These are phyloP conservation scores for Vigna radiata DNA, from an alignment of 306 rosid genomes.

Conservation along the genomic window DNA sequence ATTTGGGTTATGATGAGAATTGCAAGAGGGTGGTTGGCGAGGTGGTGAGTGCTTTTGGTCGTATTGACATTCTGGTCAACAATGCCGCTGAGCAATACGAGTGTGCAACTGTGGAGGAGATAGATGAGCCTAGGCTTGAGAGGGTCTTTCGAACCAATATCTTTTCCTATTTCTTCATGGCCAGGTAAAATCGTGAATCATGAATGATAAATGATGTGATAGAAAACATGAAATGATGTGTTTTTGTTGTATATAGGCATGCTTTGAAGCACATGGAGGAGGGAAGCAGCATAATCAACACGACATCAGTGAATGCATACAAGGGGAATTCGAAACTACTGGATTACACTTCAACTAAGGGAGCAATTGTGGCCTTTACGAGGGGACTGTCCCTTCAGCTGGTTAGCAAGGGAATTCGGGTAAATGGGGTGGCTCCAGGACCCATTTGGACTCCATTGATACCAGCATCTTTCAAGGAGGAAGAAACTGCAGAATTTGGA, in stretches of 20 bases:
- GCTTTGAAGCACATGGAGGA: conserved; percentile 83
- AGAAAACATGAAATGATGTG: not conserved
- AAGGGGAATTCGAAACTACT: conserved; percentile 60
- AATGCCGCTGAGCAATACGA: conserved; percentile 87
- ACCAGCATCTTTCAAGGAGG: conserved; percentile 61
- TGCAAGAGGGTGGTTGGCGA: conserved; percentile 75
- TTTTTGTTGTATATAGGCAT: conserved; percentile 53
- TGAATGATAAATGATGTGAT: not conserved
- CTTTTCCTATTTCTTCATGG: conserved; percentile 71
- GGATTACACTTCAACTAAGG: conserved; percentile 76
- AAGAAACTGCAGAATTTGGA: conserved; percentile 60
- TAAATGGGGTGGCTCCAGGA: conserved; percentile 87
- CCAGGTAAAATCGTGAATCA: conserved; percentile 45
- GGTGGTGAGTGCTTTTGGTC: conserved; percentile 62
- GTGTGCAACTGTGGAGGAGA: conserved; percentile 65
- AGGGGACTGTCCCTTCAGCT: conserved; percentile 79
- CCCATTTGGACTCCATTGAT: conserved; percentile 86
- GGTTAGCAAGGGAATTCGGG: conserved; percentile 65
- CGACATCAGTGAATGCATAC: conserved; percentile 79
- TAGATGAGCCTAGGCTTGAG: conserved; percentile 73
- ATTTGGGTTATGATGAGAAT: conserved; percentile 76
- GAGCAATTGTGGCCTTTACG: conserved; percentile 78
- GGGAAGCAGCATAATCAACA: conserved; percentile 79
- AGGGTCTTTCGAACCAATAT: conserved; percentile 86
- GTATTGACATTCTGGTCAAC: conserved; percentile 73